phyloP scores from a whole-genome alignment of 495 filamentous ascomycete genomes.

The Talaromyces adpressus region DNA sequence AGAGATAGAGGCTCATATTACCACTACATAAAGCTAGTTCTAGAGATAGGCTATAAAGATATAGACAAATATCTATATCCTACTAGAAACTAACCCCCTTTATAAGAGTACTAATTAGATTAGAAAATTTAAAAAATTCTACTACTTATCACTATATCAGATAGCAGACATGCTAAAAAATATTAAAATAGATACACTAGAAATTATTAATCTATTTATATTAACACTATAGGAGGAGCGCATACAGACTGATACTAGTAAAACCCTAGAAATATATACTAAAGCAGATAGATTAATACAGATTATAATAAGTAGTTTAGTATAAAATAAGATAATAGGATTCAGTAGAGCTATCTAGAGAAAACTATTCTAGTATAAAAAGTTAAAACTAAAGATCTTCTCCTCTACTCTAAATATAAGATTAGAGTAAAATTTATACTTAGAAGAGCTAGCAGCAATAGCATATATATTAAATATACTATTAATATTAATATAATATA shows the following conservation, averaged over 20 bases:
- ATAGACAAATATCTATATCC: conserved; percentile 18
- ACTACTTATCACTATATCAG: conserved; percentile 5
- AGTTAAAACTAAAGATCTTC: conserved; percentile 10
- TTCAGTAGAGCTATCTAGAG: conserved; percentile 12
- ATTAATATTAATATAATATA: conserved; percentile 10
- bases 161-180: conserved; percentile 10
- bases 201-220: conserved; percentile 12
- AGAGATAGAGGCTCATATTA: conserved; percentile 20
- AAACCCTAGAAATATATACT: not conserved
- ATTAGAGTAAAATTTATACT: conserved; percentile 14
- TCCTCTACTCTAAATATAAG: conserved; percentile 2
- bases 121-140: conserved; percentile 10
- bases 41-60: conserved; percentile 20
- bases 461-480: conserved; percentile 13
- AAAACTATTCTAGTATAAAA: conserved; percentile 12
- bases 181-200: conserved; percentile 14
- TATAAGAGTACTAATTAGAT: conserved; percentile 11
- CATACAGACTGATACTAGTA: not conserved
- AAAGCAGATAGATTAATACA: not conserved
- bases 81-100: conserved; percentile 18
- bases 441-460: conserved; percentile 15
- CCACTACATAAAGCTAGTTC: conserved; percentile 15
- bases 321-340: conserved; percentile 12
- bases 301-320: conserved; percentile 11
- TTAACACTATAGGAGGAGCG: not conserved